Evolutionary conservation across 1,139 yeast species (phyloP).

Genomic region (Yamadazyma siamensis): DNA sequence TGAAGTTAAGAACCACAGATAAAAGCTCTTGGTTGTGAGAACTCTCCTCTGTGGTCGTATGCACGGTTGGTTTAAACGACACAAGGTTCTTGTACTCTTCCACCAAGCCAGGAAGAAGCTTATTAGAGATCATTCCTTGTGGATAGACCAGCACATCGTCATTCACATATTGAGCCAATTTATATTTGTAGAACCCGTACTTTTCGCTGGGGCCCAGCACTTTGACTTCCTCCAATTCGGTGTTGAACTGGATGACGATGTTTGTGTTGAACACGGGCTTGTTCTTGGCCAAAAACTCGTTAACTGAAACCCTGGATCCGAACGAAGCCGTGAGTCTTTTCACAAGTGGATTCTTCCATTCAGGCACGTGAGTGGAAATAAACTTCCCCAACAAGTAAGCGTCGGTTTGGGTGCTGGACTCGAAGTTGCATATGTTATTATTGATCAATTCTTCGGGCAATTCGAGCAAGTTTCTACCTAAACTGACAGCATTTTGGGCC

Average conservation of each 20-base stretch:
- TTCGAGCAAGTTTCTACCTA: slow-evolving; percentile 5
- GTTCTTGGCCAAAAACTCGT: slow-evolving; percentile 48
- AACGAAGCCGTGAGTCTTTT: slow-evolving; percentile 22
- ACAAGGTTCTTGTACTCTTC: slow-evolving; percentile 27
- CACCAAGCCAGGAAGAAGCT: slow-evolving; percentile 66
- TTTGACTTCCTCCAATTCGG: slow-evolving; percentile 50
- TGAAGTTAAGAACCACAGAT: slow-evolving; percentile 43
- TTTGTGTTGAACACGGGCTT: slow-evolving; percentile 38
- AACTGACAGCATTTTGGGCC: slow-evolving; percentile 27
- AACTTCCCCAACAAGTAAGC: slow-evolving; percentile 57
- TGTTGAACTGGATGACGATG: slow-evolving; percentile 43
- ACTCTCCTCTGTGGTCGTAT: slow-evolving; percentile 26
- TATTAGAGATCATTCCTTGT: slow-evolving; percentile 57
- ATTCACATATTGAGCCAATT: slow-evolving; percentile 24
- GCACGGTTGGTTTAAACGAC: slow-evolving; percentile 18
- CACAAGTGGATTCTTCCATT: slow-evolving; percentile 4
- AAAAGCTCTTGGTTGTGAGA: slow-evolving; percentile 36
- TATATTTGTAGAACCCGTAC: slow-evolving; percentile 48
- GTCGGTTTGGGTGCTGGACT: slow-evolving; percentile 47
- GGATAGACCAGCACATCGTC: slow-evolving; percentile 29
- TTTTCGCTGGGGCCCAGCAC: slow-evolving; percentile 50
- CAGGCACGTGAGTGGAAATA: slow-evolving; percentile 20
- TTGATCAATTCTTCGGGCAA: slow-evolving; percentile 21
- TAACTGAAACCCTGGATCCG: slow-evolving; percentile 46
- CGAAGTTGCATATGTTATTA: slow-evolving; percentile 28